Percentiles rank a stretch among this genome's conserved stretches.
Conservation (phyloP, 805 yeast species). For the Metschnikowia noctiluminum region DNA sequence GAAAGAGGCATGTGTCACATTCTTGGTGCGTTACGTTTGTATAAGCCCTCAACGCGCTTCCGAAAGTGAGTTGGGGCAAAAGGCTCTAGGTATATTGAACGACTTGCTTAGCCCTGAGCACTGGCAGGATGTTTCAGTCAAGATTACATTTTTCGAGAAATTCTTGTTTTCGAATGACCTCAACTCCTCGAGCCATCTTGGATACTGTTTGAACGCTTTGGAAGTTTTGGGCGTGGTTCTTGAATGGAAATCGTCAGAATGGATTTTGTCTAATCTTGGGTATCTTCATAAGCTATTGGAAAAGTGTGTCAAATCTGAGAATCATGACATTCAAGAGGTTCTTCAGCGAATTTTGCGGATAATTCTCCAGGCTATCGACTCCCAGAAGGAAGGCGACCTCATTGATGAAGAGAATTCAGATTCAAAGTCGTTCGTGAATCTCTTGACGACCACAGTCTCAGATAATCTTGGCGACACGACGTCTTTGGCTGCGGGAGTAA, state of each 20-base stretch:
- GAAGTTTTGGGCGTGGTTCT: slow-evolving; percentile 84
- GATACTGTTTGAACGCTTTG: slow-evolving; percentile 83
- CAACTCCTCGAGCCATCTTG: slow-evolving; percentile 62
- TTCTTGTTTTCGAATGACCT: slow-evolving; percentile 77
- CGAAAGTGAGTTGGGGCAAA: slow-evolving; percentile 76
- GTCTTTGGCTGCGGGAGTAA: slow-evolving; percentile 84
- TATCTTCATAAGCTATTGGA: slow-evolving; percentile 73
- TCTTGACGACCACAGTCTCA: slow-evolving; percentile 64
- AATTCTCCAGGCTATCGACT: slow-evolving; percentile 62
- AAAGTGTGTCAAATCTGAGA: slow-evolving; percentile 76
- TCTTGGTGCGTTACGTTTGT: slow-evolving; percentile 82
- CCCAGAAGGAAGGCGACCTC: slow-evolving; percentile 36
- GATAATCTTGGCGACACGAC: slow-evolving; percentile 76
- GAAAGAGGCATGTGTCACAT: slow-evolving; percentile 87
- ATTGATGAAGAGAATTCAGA: slow-evolving; percentile 57
- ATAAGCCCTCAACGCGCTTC: slow-evolving; percentile 80
- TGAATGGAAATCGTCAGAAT: slow-evolving; percentile 68
- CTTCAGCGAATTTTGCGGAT: slow-evolving; percentile 71
- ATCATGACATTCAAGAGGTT: slow-evolving; percentile 83
- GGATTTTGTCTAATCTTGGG: slow-evolving; percentile 73
- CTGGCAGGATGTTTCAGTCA: slow-evolving; percentile 90
- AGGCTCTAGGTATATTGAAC: slow-evolving; percentile 75
- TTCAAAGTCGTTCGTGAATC: slow-evolving; percentile 55
- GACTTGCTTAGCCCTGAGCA: slow-evolving; percentile 65
- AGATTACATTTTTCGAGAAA: slow-evolving; percentile 82